Evolutionary conservation across 768 basidiomycete species (phyloP).

Genomic region (Cyathus striatus): DNA sequence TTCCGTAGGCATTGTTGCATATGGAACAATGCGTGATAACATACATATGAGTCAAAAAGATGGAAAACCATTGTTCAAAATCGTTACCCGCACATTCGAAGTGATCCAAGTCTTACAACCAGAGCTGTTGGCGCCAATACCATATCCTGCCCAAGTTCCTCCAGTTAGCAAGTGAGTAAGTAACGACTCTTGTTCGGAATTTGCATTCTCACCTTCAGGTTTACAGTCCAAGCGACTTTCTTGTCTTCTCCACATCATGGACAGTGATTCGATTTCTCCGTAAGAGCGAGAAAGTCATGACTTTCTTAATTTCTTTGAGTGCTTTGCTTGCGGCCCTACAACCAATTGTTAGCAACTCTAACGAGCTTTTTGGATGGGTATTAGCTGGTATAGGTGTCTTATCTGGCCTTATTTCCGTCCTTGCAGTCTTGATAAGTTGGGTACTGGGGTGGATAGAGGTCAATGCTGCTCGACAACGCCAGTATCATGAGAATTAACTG

Average conservation of each 20-base stretch:
- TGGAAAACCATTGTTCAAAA: not conserved
- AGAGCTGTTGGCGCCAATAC: not conserved
- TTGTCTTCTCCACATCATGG: not conserved
- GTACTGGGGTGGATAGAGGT: not conserved
- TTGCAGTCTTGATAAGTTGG: not conserved
- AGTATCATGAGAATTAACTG: too few species aligned
- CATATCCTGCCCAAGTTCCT: not conserved
- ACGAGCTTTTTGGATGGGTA: not conserved
- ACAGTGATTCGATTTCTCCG: not conserved
- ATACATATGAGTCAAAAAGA: not conserved
- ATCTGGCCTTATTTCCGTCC: not conserved
- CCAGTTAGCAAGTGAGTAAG: not conserved
- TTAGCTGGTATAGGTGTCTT: not conserved
- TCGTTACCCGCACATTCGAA: not conserved
- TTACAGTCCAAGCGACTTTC: not conserved
- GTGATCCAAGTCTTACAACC: not conserved
- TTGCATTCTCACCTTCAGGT: not conserved
- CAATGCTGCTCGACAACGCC: not conserved
- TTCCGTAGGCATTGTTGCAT: not conserved
- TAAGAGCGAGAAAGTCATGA: not conserved
- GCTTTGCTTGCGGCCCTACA: not conserved
- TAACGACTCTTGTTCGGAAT: not conserved
- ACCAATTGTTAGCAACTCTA: not conserved
- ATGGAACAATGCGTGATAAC: not conserved
- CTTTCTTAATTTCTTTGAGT: not conserved